Evolutionary conservation across 106 monocot genomes (phyloP), one percentile per base, ranked within the genome.

Genomic region (Apostasia ramifera): DNA sequence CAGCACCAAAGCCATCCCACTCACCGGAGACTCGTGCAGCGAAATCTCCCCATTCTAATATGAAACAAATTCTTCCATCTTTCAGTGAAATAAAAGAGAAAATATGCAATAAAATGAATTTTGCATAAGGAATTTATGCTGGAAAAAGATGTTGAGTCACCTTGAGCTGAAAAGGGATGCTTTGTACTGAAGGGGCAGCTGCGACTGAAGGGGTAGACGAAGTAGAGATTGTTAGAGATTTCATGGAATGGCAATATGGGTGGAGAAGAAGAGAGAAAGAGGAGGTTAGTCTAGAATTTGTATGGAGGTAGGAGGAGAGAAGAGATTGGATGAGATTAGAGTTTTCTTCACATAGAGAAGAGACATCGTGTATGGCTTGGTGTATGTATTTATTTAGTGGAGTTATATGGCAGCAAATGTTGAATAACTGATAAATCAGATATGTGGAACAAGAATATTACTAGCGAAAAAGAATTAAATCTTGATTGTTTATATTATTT

Each of bases 1-100:
- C 89, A 1, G 92, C 97, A 14, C 85, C 81, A 63, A 78, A 87
- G 55, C 97, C 97, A 47, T 98, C 89, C 97, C 97, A 98, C 65
- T 98, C 97, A 3, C 97, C 97, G 8, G 97, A 98, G 5, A 87
- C 97, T 57, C 81, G 74, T 58, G 53, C 66, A 2, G 92, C 87
- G 74, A 98, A 98, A 59, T 88, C 80, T 8, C 47, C 53, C 94
- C 94, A 91, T 8, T 59, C 82, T 85, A 79, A 6, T 77, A 59
- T 51, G 8, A 63, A 63, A 13, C n/a, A 43, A 63, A 43, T 11
- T 63, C n/a, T 44, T 12, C 3, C 5, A 45, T 44, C 12, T 8
- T 5, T 63, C 10, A 45, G n/a, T 48, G 14, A 39, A 52, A 5
- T 43, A 9, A 53, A 53, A 9, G 47, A 26, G 14, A 10, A 47